Evolutionary conservation across 2,329 filamentous ascomycete species (phyloP).

Genomic region (Penicillium polonicum): DNA sequence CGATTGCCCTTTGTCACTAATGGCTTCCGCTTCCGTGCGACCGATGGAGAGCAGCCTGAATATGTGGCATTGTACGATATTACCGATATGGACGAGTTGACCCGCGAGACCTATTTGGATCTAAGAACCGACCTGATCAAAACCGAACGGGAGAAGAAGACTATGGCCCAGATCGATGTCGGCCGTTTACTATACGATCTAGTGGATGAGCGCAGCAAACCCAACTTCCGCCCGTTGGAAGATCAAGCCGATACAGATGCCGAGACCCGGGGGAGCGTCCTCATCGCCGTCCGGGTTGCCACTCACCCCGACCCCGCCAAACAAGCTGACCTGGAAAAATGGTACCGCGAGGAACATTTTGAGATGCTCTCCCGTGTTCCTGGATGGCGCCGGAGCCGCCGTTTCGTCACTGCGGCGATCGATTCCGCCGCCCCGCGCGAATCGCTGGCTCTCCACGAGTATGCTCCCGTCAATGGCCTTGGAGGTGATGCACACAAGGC

Average conservation of each 20-base stretch:
- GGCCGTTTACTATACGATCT: constrained; percentile 70
- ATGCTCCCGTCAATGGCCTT: constrained; percentile 64
- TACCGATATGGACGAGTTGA: constrained; percentile 68
- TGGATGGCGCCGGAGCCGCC: constrained; percentile 73
- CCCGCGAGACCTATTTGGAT: constrained; percentile 62
- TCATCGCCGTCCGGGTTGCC: constrained; percentile 62
- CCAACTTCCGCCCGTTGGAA: constrained; percentile 61
- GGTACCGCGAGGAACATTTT: constrained; percentile 74
- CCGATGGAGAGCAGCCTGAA: constrained; percentile 60
- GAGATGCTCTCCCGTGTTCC: constrained; percentile 69
- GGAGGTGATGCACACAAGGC: constrained; percentile 64
- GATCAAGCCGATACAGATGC: constrained; percentile 58
- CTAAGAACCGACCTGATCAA: constrained; percentile 50
- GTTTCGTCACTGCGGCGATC: constrained; percentile 66
- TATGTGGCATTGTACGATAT: constrained; percentile 84
- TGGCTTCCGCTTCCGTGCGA: constrained; percentile 74
- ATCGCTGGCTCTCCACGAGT: constrained; percentile 72
- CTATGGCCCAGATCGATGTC: constrained; percentile 66
- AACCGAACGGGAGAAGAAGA: constrained; percentile 59
- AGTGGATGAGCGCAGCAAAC: constrained; percentile 55
- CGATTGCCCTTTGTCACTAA: constrained; percentile 72
- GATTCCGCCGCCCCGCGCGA: constrained; percentile 57
- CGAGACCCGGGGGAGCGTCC: constrained; percentile 53
- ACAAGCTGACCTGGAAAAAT: constrained; percentile 60
- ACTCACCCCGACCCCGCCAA: constrained; percentile 53